Evolutionary conservation across 78 protist genomes (phyloP), one percentile per base, ranked within the genome.

Genomic region (Chrysochromulina parva): DNA sequence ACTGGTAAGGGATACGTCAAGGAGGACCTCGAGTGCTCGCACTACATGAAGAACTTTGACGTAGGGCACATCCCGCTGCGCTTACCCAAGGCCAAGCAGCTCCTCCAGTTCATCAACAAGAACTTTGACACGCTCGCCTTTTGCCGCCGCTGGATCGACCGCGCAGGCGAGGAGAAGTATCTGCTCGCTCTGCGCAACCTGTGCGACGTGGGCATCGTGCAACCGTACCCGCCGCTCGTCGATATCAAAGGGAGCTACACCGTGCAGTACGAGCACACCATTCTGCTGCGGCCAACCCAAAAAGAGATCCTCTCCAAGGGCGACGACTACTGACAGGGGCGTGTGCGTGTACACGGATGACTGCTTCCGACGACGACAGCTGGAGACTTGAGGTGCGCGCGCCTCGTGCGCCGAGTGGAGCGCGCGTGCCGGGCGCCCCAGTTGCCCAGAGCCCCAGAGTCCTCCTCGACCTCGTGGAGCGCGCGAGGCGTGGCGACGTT

Each of bases 121-220:
- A 88, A 94, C 94, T 98, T 96, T 87, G 99, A 97, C 81, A 98
- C 99, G 50, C 95, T 99, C 26, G 98, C 99, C 78, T 99, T 99
- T 93, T 96, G 99, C 95, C 93, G 97, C 16, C 95, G 98, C 50
- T 97, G 93, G 86, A 80, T 97, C 59, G 96, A 97, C 20, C 67
- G 88, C 69, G n/a, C 19, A 1, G 74, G 67, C 52, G 67, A 84
- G 57, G 67, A 54, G 20, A 84, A 84, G 58, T 78, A 90, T 28
- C 87, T 90, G 69, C 65, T 90, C 62, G 92, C 88, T 4, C 97
- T 98, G 47, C 92, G 94, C 80, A 85, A 94, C 69, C 97, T 98
- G 57, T 92, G 92, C 59, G 98, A 97, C 85, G 24, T 52, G 11
- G 99, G 98, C 92, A 9, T 91, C 62, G 95, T 94, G 20, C 88